These are phyloP conservation scores for Diaporthe sp. DNA, from an alignment of 2,329 filamentous ascomycete species.

Conservation along the genomic window DNA sequence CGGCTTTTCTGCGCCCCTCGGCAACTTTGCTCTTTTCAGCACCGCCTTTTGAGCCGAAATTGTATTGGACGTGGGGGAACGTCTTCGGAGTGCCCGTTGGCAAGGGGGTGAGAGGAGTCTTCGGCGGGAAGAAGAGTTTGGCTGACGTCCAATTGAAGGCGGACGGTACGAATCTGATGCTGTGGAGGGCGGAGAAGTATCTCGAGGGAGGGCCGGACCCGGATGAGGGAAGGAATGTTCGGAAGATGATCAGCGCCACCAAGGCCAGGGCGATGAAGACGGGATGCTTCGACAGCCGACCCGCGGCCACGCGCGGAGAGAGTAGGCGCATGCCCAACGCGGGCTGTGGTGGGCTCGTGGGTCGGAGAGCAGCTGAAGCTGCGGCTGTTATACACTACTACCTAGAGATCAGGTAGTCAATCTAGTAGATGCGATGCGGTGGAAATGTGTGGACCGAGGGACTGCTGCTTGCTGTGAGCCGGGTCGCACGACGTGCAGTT, in stretches of 20 bases:
- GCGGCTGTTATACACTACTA: neutral
- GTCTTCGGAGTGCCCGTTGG: slow-evolving; percentile 78
- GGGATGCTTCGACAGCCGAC: slow-evolving; percentile 23
- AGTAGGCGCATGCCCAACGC: slow-evolving; percentile 18
- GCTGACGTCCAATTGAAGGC: slow-evolving; percentile 35
- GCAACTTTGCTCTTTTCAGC: slow-evolving; percentile 5
- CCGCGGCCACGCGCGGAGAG: slow-evolving; percentile 1
- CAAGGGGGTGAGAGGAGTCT: slow-evolving; percentile 76
- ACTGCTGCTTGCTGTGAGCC: neutral
- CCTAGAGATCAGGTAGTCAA: neutral
- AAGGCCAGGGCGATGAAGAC: slow-evolving; percentile 25
- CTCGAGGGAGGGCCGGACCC: neutral
- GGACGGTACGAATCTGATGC: slow-evolving; percentile 23
- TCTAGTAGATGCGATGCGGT: neutral
- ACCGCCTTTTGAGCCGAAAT: slow-evolving; percentile 62
- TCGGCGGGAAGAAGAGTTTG: slow-evolving; percentile 74
- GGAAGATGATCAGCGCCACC: slow-evolving; percentile 25
- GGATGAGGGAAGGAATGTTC: slow-evolving; percentile 13
- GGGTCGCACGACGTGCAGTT: slow-evolving; percentile 8
- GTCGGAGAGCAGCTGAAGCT: neutral
- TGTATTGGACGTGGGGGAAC: slow-evolving; percentile 83
- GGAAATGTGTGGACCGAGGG: neutral
- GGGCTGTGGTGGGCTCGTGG: neutral
- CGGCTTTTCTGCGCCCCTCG: slow-evolving; percentile 36
- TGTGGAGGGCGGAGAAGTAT: slow-evolving; percentile 16